These are phyloP conservation scores for Tylopilus sp. DNA, from an alignment of 768 basidiomycete genomes.

Conservation along the genomic window DNA sequence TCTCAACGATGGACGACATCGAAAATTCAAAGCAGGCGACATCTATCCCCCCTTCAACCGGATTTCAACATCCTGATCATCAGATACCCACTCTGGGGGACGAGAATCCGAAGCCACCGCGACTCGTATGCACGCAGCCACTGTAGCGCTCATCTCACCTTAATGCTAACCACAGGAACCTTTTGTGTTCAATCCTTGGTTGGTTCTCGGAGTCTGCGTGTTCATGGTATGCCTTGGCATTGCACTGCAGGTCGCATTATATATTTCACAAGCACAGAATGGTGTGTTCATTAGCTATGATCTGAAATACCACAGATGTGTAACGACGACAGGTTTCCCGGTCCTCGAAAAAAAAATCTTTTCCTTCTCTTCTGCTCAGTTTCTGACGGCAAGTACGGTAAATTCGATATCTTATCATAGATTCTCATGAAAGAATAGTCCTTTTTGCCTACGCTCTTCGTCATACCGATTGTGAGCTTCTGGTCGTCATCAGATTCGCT, in stretches of 20 bases:
- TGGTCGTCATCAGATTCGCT: conserved; percentile 55
- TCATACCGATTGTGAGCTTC: conserved; percentile 48
- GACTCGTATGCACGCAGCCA: conserved; percentile 38
- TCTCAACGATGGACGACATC: conserved; percentile 6
- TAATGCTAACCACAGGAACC: conserved; percentile 23
- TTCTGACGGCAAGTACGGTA: conserved; percentile 39
- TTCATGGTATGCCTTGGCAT: conserved; percentile 38
- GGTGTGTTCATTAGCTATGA: conserved; percentile 8
- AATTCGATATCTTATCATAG: neutral
- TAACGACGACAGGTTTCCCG: conserved; percentile 43
- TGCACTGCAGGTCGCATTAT: conserved; percentile 8
- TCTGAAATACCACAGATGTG: neutral
- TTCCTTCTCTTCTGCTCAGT: conserved; percentile 42
- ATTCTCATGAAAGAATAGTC: conserved; percentile 36
- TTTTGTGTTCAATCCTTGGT: conserved; percentile 34
- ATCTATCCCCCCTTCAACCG: conserved; percentile 25
- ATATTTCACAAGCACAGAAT: conserved; percentile 14
- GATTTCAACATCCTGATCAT: conserved; percentile 44
- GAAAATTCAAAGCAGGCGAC: neutral
- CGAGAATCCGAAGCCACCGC: conserved; percentile 33
- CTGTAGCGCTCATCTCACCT: neutral
- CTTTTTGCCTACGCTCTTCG: conserved; percentile 52
- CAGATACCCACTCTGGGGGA: conserved; percentile 46
- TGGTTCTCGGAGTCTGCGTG: conserved; percentile 39
- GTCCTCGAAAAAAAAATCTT: conserved; percentile 52